Evolutionary conservation across 106 monocot species (phyloP).

Genomic region (Allium cepa): DNA sequence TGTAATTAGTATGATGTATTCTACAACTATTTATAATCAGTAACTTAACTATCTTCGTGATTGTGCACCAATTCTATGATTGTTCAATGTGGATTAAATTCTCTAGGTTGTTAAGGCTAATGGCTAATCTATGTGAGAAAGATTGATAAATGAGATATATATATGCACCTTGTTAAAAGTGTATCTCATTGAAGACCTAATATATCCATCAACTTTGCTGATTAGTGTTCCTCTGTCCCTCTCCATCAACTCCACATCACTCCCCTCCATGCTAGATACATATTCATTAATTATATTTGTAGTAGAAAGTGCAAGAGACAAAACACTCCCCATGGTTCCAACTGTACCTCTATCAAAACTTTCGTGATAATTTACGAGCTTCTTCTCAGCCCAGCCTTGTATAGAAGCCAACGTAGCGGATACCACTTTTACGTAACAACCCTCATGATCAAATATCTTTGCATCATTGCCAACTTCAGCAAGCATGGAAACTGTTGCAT

Average conservation of each 20-base stretch:
- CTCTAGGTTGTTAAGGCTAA: too few relatives aligned
- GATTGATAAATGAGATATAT: too few relatives aligned
- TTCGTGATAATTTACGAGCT: constrained; percentile 49
- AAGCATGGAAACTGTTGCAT: constrained; percentile 27
- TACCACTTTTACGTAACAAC: constrained; percentile 24
- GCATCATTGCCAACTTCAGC: constrained; percentile 32
- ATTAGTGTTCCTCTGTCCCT: background rate
- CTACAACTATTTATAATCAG: too few relatives aligned
- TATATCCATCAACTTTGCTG: constrained; percentile 33
- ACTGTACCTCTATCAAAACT: constrained; percentile 25
- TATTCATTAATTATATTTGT: constrained; percentile 32
- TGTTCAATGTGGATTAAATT: too few relatives aligned
- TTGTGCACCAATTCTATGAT: too few relatives aligned
- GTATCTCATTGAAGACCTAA: constrained; percentile 41
- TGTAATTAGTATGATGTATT: too few relatives aligned
- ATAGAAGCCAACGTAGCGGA: constrained; percentile 28
- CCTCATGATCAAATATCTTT: constrained; percentile 24
- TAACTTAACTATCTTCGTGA: too few relatives aligned
- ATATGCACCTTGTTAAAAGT: constrained; percentile 40
- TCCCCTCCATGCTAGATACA: constrained; percentile 12
- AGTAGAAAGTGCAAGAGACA: constrained; percentile 32
- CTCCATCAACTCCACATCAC: constrained; percentile 3
- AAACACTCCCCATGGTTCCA: constrained; percentile 29
- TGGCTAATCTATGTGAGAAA: too few relatives aligned
- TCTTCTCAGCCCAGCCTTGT: constrained; percentile 54